Base-by-base conservation (phyloP, 2,329 filamentous ascomycete species). In the Alternaria gansuensis region DNA sequence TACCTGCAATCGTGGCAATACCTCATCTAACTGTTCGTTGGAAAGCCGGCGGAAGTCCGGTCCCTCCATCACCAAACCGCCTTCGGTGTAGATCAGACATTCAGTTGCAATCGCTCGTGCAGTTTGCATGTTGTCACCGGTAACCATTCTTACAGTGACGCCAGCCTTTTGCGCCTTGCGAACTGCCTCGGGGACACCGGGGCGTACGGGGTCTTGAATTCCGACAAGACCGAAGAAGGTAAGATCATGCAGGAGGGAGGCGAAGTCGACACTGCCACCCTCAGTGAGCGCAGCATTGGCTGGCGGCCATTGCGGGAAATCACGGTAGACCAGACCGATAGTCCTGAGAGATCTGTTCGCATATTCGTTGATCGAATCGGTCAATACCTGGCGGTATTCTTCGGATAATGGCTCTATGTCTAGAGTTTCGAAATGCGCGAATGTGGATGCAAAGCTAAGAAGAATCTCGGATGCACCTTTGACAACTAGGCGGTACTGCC, bases 101-200 rank as follows among this genome's bases (percentile, higher is more conserved):
- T 96, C 90, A 66, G 93, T 90, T 81, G 94, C 97, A 75, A 98
- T 97, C 59, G 92, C 94, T 81, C 97, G 93, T 7, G 94, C 94
- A 3, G 95, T 98, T 80, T 94, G 94, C 76, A 90, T 91, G 81
- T 96, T 97, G 80, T 99, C 94, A 72, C 95, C 94, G 45, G 95
- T 98, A 77, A 99, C 96, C 68, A 99, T 93, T 68, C 97, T 92
- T 49, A 99, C 92, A 60, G 93, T 90, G 70, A 98, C 97, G 65
- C 95, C 94, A 62, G 95, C 95, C 63, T 90, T 87, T 79, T 90
- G 91, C 80, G 94, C 97, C 77, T 95, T 91, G 75, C 84, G 84
- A 70, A 98, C 95, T 53, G 94, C 93, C 43, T 83, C 84, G 51
- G 90, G 86, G 9, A 97, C 95, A 80, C 98, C 94, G 34, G 92